Percentiles rank a stretch among this genome's conserved stretches.
Conservation (phyloP, 495 filamentous ascomycete genomes). For the Xylaria castorea region DNA sequence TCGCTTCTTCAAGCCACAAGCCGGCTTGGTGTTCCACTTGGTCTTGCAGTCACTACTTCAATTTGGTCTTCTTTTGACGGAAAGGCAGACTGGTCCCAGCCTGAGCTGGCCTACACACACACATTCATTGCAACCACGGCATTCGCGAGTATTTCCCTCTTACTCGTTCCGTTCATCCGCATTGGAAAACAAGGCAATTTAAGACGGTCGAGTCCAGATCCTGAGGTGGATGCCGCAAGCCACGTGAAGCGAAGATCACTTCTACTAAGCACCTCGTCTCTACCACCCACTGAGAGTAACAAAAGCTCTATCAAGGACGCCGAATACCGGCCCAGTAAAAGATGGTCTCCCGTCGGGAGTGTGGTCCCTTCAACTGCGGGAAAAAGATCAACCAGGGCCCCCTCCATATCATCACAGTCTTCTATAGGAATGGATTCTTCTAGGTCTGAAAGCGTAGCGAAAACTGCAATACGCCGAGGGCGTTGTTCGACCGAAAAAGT, state of each 20-base stretch:
- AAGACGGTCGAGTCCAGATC: background rate
- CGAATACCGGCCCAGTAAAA: slow-evolving; percentile 37
- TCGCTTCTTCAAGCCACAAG: slow-evolving; percentile 47
- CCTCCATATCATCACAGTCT: slow-evolving; percentile 39
- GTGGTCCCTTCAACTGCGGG: slow-evolving; percentile 31
- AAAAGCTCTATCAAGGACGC: slow-evolving; percentile 21
- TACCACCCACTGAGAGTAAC: slow-evolving; percentile 14
- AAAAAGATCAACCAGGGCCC: slow-evolving; percentile 33
- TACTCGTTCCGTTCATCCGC: slow-evolving; percentile 44
- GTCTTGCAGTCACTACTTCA: slow-evolving; percentile 45
- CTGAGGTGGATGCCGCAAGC: background rate
- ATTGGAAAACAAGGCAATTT: slow-evolving; percentile 40
- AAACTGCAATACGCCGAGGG: slow-evolving; percentile 37
- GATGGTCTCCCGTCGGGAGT: slow-evolving; percentile 42
- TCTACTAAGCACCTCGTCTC: slow-evolving; percentile 25
- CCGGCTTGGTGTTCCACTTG: slow-evolving; percentile 45
- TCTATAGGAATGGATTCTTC: slow-evolving; percentile 37
- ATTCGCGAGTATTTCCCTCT: slow-evolving; percentile 39
- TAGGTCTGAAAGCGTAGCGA: slow-evolving; percentile 31
- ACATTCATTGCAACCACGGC: slow-evolving; percentile 44
- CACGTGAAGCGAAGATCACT: slow-evolving; percentile 15
- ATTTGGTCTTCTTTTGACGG: slow-evolving; percentile 41
- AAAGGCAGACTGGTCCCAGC: slow-evolving; percentile 27
- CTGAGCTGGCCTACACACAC: slow-evolving; percentile 42
- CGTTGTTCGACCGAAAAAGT: slow-evolving; percentile 38